These are phyloP conservation scores for Mycena sanguinolenta DNA, from an alignment of 768 basidiomycete genomes.

Conservation along the genomic window DNA sequence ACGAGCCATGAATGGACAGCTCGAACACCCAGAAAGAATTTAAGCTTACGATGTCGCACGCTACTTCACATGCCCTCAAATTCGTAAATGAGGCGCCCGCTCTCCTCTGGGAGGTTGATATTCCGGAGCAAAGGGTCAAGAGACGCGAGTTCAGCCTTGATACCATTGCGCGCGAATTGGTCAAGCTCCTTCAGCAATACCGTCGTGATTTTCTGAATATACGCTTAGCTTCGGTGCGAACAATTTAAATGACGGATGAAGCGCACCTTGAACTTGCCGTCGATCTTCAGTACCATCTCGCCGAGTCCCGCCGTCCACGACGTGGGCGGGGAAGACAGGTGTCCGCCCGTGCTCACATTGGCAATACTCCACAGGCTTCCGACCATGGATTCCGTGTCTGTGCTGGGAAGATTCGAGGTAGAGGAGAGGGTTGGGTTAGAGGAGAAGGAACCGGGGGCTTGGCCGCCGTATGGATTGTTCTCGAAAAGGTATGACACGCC, in stretches of 20 bases:
- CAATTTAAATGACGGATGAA: slow-evolving; percentile 8
- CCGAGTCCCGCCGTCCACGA: slow-evolving; percentile 73
- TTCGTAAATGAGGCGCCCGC: slow-evolving; percentile 38
- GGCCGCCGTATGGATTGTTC: slow-evolving; percentile 22
- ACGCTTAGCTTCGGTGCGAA: neutral
- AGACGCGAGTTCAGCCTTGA: slow-evolving; percentile 86
- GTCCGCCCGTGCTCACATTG: slow-evolving; percentile 54
- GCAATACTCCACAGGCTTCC: slow-evolving; percentile 83
- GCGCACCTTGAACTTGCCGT: slow-evolving; percentile 85
- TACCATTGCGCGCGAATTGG: slow-evolving; percentile 81
- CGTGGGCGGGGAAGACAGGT: slow-evolving; percentile 57
- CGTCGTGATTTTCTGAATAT: slow-evolving; percentile 86
- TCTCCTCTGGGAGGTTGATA: slow-evolving; percentile 54
- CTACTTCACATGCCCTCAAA: slow-evolving; percentile 49
- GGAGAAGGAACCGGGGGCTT: slow-evolving; percentile 43
- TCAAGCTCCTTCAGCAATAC: slow-evolving; percentile 88
- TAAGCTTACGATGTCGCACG: neutral
- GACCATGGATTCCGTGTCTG: slow-evolving; percentile 47
- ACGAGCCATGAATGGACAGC: neutral
- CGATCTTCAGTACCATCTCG: slow-evolving; percentile 85
- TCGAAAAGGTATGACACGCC: slow-evolving; percentile 87
- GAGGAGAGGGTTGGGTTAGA: slow-evolving; percentile 52
- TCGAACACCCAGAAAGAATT: neutral
- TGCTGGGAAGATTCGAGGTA: slow-evolving; percentile 30
- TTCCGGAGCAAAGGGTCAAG: slow-evolving; percentile 84